A percentile compares a stretch with the other conserved stretches of the same genome.
Evolutionary conservation across 108 stramenopile species (phyloP).

Genomic region (Skeletonema menzelii): DNA sequence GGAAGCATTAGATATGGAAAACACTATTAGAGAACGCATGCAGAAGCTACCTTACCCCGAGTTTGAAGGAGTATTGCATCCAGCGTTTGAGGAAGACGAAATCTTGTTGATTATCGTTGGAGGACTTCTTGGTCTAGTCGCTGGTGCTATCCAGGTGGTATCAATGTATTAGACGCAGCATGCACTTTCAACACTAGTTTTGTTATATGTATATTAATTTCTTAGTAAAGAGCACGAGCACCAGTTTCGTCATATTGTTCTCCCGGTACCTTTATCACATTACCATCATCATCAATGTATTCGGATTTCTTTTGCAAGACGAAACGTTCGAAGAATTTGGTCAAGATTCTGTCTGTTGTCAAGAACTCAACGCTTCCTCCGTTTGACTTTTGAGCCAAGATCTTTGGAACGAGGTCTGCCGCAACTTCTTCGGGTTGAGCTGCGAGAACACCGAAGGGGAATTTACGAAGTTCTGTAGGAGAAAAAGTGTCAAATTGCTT

Average conservation of each 20-base stretch:
- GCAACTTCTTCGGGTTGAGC: conserved; percentile 93
- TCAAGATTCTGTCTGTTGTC: conserved; percentile 85
- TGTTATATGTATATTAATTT: conserved; percentile 19
- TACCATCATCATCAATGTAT: conserved; percentile 93
- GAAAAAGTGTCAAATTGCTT: background rate
- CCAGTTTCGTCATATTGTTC: conserved; percentile 85
- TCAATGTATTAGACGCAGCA: background rate
- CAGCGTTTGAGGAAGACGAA: conserved; percentile 96
- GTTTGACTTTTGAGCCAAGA: conserved; percentile 66
- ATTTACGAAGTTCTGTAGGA: conserved; percentile 79
- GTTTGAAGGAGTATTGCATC: conserved; percentile 90
- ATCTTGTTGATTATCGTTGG: conserved; percentile 89
- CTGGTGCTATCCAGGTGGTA: conserved; percentile 68
- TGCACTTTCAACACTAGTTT: conserved; percentile 11
- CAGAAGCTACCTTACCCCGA: conserved; percentile 70
- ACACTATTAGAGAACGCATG: conserved; percentile 74
- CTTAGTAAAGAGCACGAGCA: conserved; percentile 82
- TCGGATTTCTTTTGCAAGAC: conserved; percentile 87
- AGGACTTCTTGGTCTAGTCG: conserved; percentile 79
- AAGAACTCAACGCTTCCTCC: conserved; percentile 87
- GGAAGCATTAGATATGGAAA: conserved; percentile 88
- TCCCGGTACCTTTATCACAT: conserved; percentile 85
- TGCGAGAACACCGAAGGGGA: conserved; percentile 90
- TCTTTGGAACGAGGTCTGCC: conserved; percentile 89
- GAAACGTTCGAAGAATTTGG: conserved; percentile 89